Evolutionary conservation across 768 basidiomycete species (phyloP), one percentile per base, ranked within the genome.

Genomic region (Kwoniella newhampshirensis): DNA sequence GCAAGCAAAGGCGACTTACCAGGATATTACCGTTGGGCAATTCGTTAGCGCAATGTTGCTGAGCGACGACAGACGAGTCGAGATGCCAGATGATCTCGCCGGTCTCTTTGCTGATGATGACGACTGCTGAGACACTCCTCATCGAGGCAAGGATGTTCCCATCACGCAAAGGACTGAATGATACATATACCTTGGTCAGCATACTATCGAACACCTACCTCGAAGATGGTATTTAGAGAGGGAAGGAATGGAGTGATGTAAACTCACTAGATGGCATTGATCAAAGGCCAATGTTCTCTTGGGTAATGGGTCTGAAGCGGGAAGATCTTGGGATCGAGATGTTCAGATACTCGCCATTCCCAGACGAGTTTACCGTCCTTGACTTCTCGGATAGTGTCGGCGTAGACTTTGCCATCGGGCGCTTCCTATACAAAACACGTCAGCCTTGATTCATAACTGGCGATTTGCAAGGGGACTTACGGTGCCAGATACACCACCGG

Each of bases 71-170:
- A 56, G 69, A 28, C 55, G 63, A 17, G 68, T 72, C 62, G 73
- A 77, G 50, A 73, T 77, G 21, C 67, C 77, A 39, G 70, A 77
- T 57, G 72, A 77, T 21, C 73, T 77, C 1, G 67, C 73, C 11
- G 64, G 73, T 46, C 59, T 68, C 20, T 64, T 78, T 63, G 57
- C 75, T 23, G 59, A 61, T n/a, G 74, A 79, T 48, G 56, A 63
- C 15, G 60, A 72, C 42, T 73, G 77, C 13, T 60, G 55, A 62
- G 61, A 70, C 11, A 42, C 21, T 45, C 70, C 55, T 37, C 67
- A 78, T 43, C 21, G 77, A 20, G 70, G 73, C 64, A 37, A 77
- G 44, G 73, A 78, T 56, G 66, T 75, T 18, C 75, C 78, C 66
- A 67, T 70, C 58, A 27, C 35, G 23, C 28, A 64, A 35, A 11